These are phyloP conservation scores for Pisolithus tinctorius DNA, from an alignment of 768 basidiomycete genomes.

Conservation along the genomic window DNA sequence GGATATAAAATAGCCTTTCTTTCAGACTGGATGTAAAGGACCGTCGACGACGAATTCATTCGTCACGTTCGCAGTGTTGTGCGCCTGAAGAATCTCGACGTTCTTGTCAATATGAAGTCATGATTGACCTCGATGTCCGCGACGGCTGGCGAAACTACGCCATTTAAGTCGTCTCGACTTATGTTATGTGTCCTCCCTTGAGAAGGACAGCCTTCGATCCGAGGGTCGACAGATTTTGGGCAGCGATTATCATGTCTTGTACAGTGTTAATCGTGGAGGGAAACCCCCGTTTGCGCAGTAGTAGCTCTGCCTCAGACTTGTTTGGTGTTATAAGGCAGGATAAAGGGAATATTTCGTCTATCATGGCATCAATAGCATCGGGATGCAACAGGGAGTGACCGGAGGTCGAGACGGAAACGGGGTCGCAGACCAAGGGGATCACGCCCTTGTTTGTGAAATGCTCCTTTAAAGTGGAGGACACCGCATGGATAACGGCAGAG, in stretches of 20 bases:
- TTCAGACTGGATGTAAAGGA: constrained; percentile 38
- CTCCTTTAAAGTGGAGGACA: constrained; percentile 43
- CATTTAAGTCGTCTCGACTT: constrained; percentile 38
- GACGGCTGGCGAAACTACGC: constrained; percentile 22
- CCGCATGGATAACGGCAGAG: constrained; percentile 41
- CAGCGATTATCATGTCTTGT: constrained; percentile 55
- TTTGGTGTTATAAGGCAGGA: constrained; percentile 79
- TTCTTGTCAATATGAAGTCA: constrained; percentile 46
- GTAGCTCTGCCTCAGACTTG: constrained; percentile 66
- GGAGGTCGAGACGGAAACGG: constrained; percentile 87
- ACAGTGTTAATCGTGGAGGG: constrained; percentile 36
- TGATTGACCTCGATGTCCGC: constrained; percentile 31
- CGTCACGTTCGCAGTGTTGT: background rate
- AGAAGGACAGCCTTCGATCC: constrained; percentile 60
- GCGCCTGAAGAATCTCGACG: constrained; percentile 51
- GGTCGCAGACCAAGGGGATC: constrained; percentile 73
- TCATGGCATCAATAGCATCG: constrained; percentile 56
- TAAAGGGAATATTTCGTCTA: constrained; percentile 62
- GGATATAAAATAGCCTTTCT: constrained; percentile 44
- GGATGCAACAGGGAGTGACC: constrained; percentile 71
- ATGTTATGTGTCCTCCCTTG: constrained; percentile 78
- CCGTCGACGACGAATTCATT: constrained; percentile 53
- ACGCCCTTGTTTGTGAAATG: constrained; percentile 28
- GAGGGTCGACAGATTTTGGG: constrained; percentile 38
- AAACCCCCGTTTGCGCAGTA: constrained; percentile 39